Conservation (phyloP, 176 grass and related monocot species). For the Calamus simplicifolius region DNA sequence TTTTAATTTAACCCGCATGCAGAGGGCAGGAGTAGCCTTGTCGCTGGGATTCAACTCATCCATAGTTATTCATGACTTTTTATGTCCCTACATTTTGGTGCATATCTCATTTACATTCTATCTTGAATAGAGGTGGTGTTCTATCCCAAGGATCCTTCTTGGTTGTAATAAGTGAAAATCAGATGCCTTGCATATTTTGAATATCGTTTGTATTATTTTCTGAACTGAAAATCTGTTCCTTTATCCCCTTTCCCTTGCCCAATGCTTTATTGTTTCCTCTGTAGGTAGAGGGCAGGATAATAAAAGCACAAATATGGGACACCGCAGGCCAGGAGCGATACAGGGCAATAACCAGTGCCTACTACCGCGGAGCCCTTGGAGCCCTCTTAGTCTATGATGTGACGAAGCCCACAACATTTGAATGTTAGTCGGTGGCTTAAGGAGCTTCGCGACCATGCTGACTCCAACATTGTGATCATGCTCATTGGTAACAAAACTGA, state of each 20-base stretch:
- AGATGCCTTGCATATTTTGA: too few species aligned
- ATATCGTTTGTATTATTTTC: too few species aligned
- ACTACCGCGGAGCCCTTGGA: constrained; percentile 6
- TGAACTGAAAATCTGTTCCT: too few species aligned
- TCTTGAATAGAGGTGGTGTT: too few species aligned
- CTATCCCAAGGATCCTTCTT: too few species aligned
- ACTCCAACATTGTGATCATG: constrained; percentile 7
- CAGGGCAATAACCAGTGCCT: constrained; percentile 8
- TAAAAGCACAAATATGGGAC: constrained; percentile 14
- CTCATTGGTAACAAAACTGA: constrained; percentile 9
- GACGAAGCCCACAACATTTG: constrained; percentile 6
- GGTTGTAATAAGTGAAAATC: too few species aligned
- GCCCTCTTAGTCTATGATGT: constrained; percentile 4
- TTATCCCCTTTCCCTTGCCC: neutral
- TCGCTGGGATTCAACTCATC: too few species aligned
- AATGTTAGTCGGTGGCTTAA: constrained; percentile 6
- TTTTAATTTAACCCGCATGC: too few species aligned
- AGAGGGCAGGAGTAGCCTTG: too few species aligned
- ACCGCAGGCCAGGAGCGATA: constrained; percentile 14
- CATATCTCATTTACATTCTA: too few species aligned
- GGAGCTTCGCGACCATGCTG: constrained; percentile 10
- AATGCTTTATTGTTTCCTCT: neutral
- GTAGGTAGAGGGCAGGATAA: neutral
- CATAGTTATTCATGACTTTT: too few species aligned
- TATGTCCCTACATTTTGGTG: too few species aligned